These are phyloP conservation scores for Juglanconis juglandina DNA, from an alignment of 2,329 filamentous ascomycete species.

Conservation along the genomic window DNA sequence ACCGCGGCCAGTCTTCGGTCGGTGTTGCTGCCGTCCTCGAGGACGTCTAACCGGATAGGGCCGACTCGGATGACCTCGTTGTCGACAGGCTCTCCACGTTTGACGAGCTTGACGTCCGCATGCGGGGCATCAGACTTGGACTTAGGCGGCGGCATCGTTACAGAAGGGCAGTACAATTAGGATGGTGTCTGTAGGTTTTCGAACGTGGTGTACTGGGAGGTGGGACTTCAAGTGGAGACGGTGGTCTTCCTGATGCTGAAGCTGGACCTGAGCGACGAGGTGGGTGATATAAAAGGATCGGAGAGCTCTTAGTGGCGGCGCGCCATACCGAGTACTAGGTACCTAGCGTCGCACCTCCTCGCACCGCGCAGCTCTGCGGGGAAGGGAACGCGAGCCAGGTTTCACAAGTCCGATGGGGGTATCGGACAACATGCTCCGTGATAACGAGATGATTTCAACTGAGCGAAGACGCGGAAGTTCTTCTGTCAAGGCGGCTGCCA, in stretches of 20 bases:
- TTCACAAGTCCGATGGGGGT: background rate
- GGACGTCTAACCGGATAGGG: background rate
- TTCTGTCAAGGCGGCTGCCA: no score
- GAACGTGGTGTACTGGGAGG: no score
- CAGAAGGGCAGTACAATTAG: background rate
- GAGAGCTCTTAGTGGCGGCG: no score
- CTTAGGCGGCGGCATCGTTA: background rate
- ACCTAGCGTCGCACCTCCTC: no score
- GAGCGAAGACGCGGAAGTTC: no score
- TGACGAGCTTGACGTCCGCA: conserved; percentile 3
- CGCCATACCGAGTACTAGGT: background rate
- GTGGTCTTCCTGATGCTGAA: no score
- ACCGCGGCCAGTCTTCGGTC: conserved; percentile 29
- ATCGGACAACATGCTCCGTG: no score
- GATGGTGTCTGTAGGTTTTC: no score
- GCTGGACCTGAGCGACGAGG: no score
- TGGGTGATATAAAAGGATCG: background rate
- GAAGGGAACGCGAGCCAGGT: background rate
- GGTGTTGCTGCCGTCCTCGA: conserved; percentile 7
- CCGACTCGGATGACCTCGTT: background rate
- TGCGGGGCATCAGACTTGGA: conserved; percentile 3
- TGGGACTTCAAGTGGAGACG: no score
- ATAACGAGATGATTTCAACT: no score
- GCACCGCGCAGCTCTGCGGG: no score
- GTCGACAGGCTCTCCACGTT: background rate